Percentiles rank a stretch among this genome's conserved stretches.
These are phyloP conservation scores for Coemansia sp. DNA, from an alignment of 192 early-diverging fungal genomes.

Conservation along the genomic window DNA sequence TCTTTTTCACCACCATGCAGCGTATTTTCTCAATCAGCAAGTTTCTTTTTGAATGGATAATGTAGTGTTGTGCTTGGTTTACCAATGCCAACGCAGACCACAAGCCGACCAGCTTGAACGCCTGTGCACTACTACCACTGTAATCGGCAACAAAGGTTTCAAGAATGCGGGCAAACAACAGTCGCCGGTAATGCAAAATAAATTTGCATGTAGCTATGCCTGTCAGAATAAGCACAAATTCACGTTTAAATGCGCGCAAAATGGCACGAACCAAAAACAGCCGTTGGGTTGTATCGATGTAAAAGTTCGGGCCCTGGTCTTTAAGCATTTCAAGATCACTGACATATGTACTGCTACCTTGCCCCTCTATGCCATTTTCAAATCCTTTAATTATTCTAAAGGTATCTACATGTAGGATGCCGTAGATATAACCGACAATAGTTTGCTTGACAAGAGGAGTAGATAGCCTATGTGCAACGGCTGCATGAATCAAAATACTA, in stretches of 20 bases:
- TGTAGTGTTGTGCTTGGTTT: background rate
- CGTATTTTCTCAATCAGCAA: background rate
- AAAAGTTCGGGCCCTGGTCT: constrained; percentile 1
- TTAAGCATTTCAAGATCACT: background rate
- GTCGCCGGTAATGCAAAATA: background rate
- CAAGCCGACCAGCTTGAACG: constrained; percentile 2
- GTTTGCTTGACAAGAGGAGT: background rate
- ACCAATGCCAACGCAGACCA: constrained; percentile 16
- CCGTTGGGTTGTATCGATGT: background rate
- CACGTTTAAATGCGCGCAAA: background rate
- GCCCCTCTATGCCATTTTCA: background rate
- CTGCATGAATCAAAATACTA: background rate
- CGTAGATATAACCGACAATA: background rate
- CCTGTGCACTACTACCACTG: background rate
- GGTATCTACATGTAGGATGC: background rate
- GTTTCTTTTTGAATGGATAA: background rate
- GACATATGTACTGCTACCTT: background rate
- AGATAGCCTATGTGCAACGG: background rate
- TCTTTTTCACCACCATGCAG: background rate
- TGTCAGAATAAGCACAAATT: background rate
- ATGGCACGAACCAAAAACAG: constrained; percentile 10
- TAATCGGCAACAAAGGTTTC: constrained; percentile 11
- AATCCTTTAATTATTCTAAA: background rate
- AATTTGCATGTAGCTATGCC: background rate
- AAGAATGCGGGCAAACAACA: constrained; percentile 14